These are phyloP conservation scores for Lactarius evosmus DNA, from an alignment of 768 basidiomycete species.

Conservation along the genomic window DNA sequence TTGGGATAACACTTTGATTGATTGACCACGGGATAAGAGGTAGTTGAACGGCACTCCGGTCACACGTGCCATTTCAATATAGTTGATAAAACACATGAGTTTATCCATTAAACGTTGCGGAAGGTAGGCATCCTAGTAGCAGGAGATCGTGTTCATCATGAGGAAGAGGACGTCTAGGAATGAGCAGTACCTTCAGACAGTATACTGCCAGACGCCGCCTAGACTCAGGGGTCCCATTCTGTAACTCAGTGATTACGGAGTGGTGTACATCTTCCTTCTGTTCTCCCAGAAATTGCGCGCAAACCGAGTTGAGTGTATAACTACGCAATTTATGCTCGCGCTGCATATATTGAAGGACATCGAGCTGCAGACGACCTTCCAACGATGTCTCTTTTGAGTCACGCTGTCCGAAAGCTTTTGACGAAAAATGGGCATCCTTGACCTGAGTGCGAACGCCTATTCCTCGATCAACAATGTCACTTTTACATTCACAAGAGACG, in stretches of 20 bases:
- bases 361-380: constrained; percentile 92
- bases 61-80: constrained; percentile 98
- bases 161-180: not conserved
- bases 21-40: constrained; percentile 89
- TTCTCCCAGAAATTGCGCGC: constrained; percentile 95
- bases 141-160: not conserved
- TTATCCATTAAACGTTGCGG: constrained; percentile 96
- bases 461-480: not conserved
- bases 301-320: constrained; percentile 97
- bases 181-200: constrained; percentile 81
- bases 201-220: constrained; percentile 92
- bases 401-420: constrained; percentile 94
- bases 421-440: constrained; percentile 96
- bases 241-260: constrained; percentile 96
- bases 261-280: constrained; percentile 99
- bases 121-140: constrained; percentile 86
- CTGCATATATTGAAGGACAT: constrained; percentile 97
- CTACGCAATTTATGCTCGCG: constrained; percentile 96
- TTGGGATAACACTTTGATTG: constrained; percentile 97
- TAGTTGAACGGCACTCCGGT: constrained; percentile 99
- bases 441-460: constrained; percentile 72
- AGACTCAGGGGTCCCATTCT: constrained; percentile 94
- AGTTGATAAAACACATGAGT: constrained; percentile 98
- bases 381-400: constrained; percentile 92
- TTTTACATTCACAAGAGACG: not conserved